Base-by-base conservation (phyloP, 495 filamentous ascomycete genomes). In the Lepraria neglecta region DNA sequence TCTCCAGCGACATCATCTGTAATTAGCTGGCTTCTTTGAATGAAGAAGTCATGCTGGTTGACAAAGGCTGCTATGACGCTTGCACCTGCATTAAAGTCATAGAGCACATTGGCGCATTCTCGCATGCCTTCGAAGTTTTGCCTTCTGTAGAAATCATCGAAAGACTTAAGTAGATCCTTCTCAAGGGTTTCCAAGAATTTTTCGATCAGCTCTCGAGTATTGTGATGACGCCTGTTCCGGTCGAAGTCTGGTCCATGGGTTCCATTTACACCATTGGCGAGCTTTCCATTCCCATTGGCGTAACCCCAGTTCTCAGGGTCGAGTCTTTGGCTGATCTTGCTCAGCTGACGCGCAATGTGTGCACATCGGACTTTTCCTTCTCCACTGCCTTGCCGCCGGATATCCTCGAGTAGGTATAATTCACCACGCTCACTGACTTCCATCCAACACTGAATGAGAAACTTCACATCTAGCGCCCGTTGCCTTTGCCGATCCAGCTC, bases 31-130 rank as follows among this genome's bases (percentile, higher is more conserved):
- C 87, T 90, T 17, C 89, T 79, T 66, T 97, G 91, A 67, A 99
- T 97, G 75, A 99, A 99, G 75, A 97, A 97, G 69, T 96, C 87
- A 75, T 97, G 95, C 73, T 99, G 95, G 73, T 99, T 99, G 66
- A 99, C 92, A 70, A 96, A 99, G 51, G 91, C 78, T 33, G 87
- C 91, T 68, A 97, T 92, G 52, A 96, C 94, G 74, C 90, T 96
- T 52, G 88, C 83, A 40, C 95, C 95, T 35, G 90, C 89, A 74
- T 91, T 95, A 80, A 99, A 99, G 76, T 97, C 94, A 69, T 92
- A 80, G 64, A 99, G 78, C 42, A 96, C 94, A 60, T 87, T 90
- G 24, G 95, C 92, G 69, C 95, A 97, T 55, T 91, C 89, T 74
- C 85, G 84, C 95, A 99, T 99, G 60, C 91, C 89, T 64, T 97